Base-by-base conservation (phyloP, 192 early-diverging fungal species). In the Phycomyces nitens region DNA sequence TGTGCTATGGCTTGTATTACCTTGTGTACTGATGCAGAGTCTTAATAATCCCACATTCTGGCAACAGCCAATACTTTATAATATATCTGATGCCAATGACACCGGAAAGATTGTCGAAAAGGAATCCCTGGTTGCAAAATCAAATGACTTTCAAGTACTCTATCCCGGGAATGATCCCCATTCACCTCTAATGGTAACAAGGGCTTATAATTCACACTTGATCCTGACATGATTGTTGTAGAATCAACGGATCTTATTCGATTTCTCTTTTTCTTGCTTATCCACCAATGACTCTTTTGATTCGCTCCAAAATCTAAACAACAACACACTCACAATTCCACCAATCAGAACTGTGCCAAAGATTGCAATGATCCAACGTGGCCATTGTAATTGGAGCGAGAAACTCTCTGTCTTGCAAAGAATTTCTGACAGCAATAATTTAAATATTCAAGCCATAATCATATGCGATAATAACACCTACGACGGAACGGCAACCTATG, bases 381-480 rank as follows among this genome's bases (percentile, higher is more conserved):
- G 70, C 9, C 2, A 24, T 39, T 72, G 70, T 38, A 16, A 18
- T 7, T 72, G 70, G 70, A 60, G 54, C 21, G 53, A 61, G 16
- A 72, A 72, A 50, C 34, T 72, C 20, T n/a, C 41, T 20, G 26
- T 40, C 12, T 27, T 69, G 5, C 49, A 29, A 11, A 42, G 38
- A 5, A 18, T 62, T 11, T 54, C 67, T 12, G 9, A 22, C 0
- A n/a, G 9, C n/a, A 39, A 44, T 20, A 14, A 47, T 7, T 21
- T 68, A 15, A 68, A 68, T 41, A 34, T 68, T 10, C 34, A 59
- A n/a, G 58, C 58, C n/a, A 55, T 68, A 8, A 15, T 68, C 8
- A 52, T 68, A 6, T 68, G 60, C 54, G 58, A 68, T 42, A 68
- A 68, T 60, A 49, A 40, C 44, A 68, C 66, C 18, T 38, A 53